Percentiles rank a stretch among this genome's conserved stretches.
Conservation (phyloP, 306 rosid genomes). For the Mimosa bimucronata region DNA sequence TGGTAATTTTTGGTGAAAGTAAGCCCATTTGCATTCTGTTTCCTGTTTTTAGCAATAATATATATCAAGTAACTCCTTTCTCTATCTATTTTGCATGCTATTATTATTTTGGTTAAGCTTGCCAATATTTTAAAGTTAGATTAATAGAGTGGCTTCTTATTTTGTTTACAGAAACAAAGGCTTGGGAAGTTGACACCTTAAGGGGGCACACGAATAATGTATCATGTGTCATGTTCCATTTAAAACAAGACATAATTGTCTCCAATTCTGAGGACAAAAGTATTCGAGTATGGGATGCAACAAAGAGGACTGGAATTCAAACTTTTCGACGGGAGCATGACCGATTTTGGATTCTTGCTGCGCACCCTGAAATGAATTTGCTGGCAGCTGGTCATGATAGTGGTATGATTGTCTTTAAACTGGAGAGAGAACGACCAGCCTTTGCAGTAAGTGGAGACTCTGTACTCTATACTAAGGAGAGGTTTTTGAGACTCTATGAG, state of each 20-base stretch:
- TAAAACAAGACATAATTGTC: constrained; percentile 91
- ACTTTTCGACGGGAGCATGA: constrained; percentile 96
- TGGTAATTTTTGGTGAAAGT: background rate
- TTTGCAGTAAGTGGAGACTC: constrained; percentile 85
- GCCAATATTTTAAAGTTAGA: background rate
- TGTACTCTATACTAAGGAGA: constrained; percentile 75
- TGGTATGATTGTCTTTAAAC: constrained; percentile 93
- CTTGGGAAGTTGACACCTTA: constrained; percentile 98
- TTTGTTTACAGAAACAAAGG: constrained; percentile 81
- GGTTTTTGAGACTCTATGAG: constrained; percentile 81
- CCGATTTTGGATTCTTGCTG: constrained; percentile 95
- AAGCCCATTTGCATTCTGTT: background rate
- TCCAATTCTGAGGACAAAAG: constrained; percentile 98
- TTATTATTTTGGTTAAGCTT: background rate
- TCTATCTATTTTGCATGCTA: background rate
- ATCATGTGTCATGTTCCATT: constrained; percentile 94
- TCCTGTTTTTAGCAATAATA: background rate
- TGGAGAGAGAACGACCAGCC: constrained; percentile 96
- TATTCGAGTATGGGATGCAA: constrained; percentile 95
- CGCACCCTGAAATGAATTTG: constrained; percentile 98
- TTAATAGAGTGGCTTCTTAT: background rate
- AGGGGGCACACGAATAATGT: constrained; percentile 98
- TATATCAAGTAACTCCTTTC: background rate
- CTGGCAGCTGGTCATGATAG: constrained; percentile 99
- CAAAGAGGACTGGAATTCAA: constrained; percentile 92